Evolutionary conservation across 768 basidiomycete species (phyloP).

Genomic region (Scleroderma citrinum): DNA sequence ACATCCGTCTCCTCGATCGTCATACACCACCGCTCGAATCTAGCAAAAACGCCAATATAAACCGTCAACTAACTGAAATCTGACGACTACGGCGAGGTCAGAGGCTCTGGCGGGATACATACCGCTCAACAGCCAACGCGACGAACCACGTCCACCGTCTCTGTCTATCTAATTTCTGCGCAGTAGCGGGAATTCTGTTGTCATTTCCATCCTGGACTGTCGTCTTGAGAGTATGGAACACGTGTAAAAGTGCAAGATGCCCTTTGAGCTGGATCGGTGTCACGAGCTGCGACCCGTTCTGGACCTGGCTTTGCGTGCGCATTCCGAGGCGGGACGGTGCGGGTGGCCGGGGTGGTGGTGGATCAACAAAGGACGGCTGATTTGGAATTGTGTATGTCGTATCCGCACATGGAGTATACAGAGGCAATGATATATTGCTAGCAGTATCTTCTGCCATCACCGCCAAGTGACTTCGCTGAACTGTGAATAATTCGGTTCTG

Average conservation of each 20-base stretch:
- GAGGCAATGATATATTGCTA: too few species aligned
- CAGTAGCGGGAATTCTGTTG: conserved; percentile 6
- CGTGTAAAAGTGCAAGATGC: conserved; percentile 25
- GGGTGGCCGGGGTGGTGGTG: neutral
- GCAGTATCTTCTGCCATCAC: too few species aligned
- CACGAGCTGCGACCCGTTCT: conserved; percentile 11
- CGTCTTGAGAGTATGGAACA: conserved; percentile 20
- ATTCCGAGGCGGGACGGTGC: neutral
- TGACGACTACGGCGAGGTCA: too few species aligned
- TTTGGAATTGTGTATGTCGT: too few species aligned
- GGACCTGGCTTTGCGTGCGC: neutral
- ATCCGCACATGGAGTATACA: too few species aligned
- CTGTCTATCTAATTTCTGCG: conserved; percentile 16
- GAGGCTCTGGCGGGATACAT: conserved; percentile 1
- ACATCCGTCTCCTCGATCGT: conserved; percentile 1
- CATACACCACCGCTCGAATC: conserved; percentile 32
- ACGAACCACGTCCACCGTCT: conserved; percentile 36
- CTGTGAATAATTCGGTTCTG: too few species aligned
- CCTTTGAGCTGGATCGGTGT: conserved; percentile 21
- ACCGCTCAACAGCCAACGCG: conserved; percentile 33
- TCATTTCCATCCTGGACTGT: conserved; percentile 15
- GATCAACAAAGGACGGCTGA: conserved; percentile 1
- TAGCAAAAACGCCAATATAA: conserved; percentile 3
- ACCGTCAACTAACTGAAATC: neutral
- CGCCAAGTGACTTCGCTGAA: too few species aligned